Base-by-base conservation (phyloP, 2,329 filamentous ascomycete genomes). In the Sarocladium strictum region DNA sequence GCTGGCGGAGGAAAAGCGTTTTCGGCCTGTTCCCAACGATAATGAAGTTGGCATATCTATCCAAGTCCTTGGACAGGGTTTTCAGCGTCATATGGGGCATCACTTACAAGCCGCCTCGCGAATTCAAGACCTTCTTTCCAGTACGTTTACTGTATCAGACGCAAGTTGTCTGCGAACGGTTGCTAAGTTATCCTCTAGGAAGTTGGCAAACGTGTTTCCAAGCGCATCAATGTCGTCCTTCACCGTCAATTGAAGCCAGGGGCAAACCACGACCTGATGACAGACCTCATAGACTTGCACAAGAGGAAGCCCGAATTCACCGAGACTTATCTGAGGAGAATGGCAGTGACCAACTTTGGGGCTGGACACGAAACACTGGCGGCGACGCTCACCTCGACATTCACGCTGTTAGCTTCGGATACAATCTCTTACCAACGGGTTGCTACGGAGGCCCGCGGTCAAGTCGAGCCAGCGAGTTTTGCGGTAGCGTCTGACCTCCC, bases 341-440 rank as follows among this genome's bases (percentile, higher is more conserved):
- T 80, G 68, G 76, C 75, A 2, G 68, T 79, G 2, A 80, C 78
- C 2, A 81, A 81, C 58, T 80, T 81, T 58, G 78, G 78, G 11
- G 78, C 78, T 1, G 78, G 78, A 0, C 78, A 81, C 56, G 78
- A 81, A 59, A 81, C 78, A 0, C 71, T 79, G 67, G 76, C 76
- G 11, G 77, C 77, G 1, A 77, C 78, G 0, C 61, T 81, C 6
- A 80, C 77, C 0, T 73, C 78, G 3, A 66, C 72, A 21, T 61
- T 82, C 47, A 66, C 74, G 47, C 72, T 78, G 69, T 67, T 81
- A 23, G 76, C 70, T 1, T 69, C 70, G 0, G 68, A 76, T 27
- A 37, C 59, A 0, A 59, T 62, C 0, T 63, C 70, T 0, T 71
- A 74, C 40, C 23, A 55, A 1, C 63, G 58, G 2, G 66, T 76